Conservation (phyloP, 805 yeast genomes). For the Saturnispora saitoi region DNA sequence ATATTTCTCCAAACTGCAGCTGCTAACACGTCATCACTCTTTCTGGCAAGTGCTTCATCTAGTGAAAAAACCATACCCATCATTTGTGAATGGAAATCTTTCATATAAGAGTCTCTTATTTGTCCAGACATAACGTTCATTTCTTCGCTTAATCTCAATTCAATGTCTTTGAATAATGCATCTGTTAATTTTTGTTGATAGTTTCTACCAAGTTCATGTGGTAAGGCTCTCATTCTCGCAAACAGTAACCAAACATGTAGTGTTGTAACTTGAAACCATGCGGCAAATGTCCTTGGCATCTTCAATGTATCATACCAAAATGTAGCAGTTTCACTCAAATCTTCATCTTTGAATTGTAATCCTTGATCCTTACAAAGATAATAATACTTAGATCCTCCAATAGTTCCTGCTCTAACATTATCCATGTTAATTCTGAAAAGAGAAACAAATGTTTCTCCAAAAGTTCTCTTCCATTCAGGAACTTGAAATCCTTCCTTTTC, state of each 20-base stretch:
- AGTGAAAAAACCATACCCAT: conserved; percentile 84
- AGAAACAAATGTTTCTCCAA: conserved; percentile 59
- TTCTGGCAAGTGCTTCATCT: conserved; percentile 82
- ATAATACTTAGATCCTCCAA: conserved; percentile 84
- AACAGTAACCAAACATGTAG: conserved; percentile 90
- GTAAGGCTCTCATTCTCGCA: conserved; percentile 95
- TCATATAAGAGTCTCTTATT: conserved; percentile 75
- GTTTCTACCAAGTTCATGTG: conserved; percentile 76
- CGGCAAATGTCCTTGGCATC: conserved; percentile 82
- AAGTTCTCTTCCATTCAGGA: conserved; percentile 42
- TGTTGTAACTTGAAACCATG: conserved; percentile 89
- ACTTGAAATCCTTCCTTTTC: conserved; percentile 27
- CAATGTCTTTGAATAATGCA: conserved; percentile 83
- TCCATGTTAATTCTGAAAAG: conserved; percentile 81
- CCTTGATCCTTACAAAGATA: conserved; percentile 85
- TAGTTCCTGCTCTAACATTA: conserved; percentile 83
- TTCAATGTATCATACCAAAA: conserved; percentile 82
- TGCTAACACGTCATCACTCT: conserved; percentile 63
- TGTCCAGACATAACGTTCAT: conserved; percentile 76
- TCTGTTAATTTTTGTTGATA: conserved; percentile 91
- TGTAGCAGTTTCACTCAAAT: conserved; percentile 59
- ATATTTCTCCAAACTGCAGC: conserved; percentile 85
- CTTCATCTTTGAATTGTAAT: conserved; percentile 64
- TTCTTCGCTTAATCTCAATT: conserved; percentile 74
- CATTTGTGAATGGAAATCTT: conserved; percentile 83